Evolutionary conservation across 2,329 filamentous ascomycete species (phyloP).

Genomic region (Ophiosphaerella herpotricha): DNA sequence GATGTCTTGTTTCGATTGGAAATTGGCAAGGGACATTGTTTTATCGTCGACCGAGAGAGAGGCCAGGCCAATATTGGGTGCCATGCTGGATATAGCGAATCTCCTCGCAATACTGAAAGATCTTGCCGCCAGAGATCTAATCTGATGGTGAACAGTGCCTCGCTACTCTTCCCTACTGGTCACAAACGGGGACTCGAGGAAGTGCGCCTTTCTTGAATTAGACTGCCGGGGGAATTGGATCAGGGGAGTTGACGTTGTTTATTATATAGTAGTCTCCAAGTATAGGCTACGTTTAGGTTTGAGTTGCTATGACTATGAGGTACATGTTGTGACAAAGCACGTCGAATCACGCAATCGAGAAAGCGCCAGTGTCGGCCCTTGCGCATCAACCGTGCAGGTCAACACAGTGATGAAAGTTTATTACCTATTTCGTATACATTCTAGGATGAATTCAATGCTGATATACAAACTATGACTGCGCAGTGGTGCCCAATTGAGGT

Average conservation of each 20-base stretch:
- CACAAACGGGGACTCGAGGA: no score
- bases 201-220: no score
- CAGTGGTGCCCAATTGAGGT: no score
- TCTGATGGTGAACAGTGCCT: no score
- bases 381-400: slow-evolving; percentile 7
- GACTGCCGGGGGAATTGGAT: no score
- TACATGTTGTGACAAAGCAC: slow-evolving; percentile 34
- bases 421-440: not conserved
- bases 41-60: not conserved
- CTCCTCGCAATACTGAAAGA: no score
- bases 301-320: slow-evolving; percentile 14
- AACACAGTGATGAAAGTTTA: not conserved
- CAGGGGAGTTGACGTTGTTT: not conserved
- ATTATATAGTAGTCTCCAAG: no score
- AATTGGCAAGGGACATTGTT: not conserved
- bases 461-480: no score
- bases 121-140: no score
- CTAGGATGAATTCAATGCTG: no score
- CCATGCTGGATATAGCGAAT: not conserved
- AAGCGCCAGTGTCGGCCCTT: slow-evolving; percentile 24
- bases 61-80: not conserved
- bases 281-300: not conserved
- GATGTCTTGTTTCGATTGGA: not conserved
- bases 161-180: no score
- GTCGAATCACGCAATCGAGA: slow-evolving; percentile 40